Conservation (phyloP, 1,139 yeast species). For the Hanseniaspora gamundiae region DNA sequence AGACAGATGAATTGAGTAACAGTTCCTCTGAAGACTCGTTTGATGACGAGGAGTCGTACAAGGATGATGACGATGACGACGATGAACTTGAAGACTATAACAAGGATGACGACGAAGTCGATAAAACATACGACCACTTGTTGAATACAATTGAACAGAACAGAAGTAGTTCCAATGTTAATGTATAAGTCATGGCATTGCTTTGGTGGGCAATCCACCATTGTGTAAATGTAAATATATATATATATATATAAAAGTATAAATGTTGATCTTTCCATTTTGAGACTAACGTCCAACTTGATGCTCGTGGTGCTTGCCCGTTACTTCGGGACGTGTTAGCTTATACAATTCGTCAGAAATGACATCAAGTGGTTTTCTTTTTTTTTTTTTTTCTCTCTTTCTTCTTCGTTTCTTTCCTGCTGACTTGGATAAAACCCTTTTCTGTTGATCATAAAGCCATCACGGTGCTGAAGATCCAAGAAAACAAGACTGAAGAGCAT, state of each 20-base stretch:
- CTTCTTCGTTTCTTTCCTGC: not conserved
- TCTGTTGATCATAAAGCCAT: too few species aligned
- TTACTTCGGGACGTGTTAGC: too few species aligned
- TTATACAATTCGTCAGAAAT: not conserved
- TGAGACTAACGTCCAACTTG: too few species aligned
- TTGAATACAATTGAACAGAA: constrained; percentile 32
- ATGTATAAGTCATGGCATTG: too few species aligned
- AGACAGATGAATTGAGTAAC: too few species aligned
- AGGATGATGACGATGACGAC: constrained; percentile 11
- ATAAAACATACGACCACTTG: constrained; percentile 41
- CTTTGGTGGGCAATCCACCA: too few species aligned
- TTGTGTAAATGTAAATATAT: too few species aligned
- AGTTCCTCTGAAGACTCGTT: too few species aligned
- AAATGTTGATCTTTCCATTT: too few species aligned
- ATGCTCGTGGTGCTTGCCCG: too few species aligned
- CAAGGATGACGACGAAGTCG: constrained; percentile 26
- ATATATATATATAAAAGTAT: too few species aligned
- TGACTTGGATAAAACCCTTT: not conserved
- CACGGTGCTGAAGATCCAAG: not conserved
- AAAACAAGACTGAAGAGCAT: not conserved
- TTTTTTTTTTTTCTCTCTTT: not conserved
- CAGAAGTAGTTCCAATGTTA: constrained; percentile 17
- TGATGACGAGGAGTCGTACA: constrained; percentile 4
- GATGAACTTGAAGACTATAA: constrained; percentile 13
- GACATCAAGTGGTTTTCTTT: not conserved